Evolutionary conservation across 768 basidiomycete genomes (phyloP).

Genomic region (Psilocybe cubensis): DNA sequence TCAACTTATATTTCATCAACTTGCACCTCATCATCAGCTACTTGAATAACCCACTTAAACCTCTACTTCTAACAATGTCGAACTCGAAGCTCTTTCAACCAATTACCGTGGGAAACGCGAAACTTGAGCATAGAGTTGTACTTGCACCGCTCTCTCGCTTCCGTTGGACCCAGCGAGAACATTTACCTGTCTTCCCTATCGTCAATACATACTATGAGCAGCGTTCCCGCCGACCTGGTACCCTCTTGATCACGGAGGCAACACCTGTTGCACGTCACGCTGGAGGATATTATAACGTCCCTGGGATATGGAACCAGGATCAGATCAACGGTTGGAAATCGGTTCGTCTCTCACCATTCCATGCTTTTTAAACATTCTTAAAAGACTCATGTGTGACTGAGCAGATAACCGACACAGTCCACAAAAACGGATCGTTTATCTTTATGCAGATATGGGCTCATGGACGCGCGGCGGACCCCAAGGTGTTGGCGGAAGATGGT

Average conservation of each 20-base stretch:
- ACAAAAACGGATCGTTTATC: conserved; percentile 44
- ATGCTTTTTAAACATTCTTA: no score
- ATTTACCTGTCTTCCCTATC: conserved; percentile 35
- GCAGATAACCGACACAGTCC: conserved; percentile 53
- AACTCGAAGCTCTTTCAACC: conserved; percentile 46
- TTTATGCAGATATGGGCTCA: conserved; percentile 64
- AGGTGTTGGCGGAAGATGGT: conserved; percentile 38
- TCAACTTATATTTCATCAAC: no score
- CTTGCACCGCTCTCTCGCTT: conserved; percentile 57
- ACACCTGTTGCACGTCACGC: conserved; percentile 55
- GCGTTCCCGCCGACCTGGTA: conserved; percentile 49
- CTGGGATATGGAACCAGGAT: conserved; percentile 67
- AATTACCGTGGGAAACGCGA: conserved; percentile 42
- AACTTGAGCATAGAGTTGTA: conserved; percentile 53
- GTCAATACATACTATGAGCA: conserved; percentile 51
- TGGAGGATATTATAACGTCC: conserved; percentile 51
- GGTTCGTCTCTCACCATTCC: conserved; percentile 31
- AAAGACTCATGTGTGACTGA: background rate
- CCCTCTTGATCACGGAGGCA: conserved; percentile 60
- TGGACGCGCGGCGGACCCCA: conserved; percentile 43
- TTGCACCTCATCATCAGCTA: no score
- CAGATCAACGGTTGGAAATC: conserved; percentile 64
- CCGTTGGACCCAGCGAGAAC: conserved; percentile 34
- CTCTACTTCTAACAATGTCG: no score
- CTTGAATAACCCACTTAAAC: no score